These are phyloP conservation scores for Phytophthora crassamura DNA, from an alignment of 352 stramenopile genomes.

Conservation along the genomic window DNA sequence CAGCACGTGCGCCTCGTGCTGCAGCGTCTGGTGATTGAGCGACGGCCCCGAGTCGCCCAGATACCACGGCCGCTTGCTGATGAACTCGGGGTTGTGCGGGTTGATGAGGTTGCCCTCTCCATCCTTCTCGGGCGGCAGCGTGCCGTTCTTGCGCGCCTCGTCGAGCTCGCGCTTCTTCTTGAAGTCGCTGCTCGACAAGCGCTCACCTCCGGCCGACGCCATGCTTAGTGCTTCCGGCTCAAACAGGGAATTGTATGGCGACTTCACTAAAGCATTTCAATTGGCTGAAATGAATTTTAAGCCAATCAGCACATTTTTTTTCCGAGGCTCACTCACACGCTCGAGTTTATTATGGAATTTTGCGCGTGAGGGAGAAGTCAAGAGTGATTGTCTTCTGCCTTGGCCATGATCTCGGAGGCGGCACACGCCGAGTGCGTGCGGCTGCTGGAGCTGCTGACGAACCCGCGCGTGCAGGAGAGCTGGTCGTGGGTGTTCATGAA, in stretches of 20 bases:
- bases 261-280: background rate
- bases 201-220: conserved; percentile 69
- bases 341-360: conserved; percentile 24
- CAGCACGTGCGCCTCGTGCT: conserved; percentile 92
- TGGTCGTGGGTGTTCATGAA: conserved; percentile 90
- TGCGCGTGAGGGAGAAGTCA: background rate
- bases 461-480: conserved; percentile 84
- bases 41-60: conserved; percentile 93
- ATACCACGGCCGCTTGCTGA: conserved; percentile 99
- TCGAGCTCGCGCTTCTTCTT: conserved; percentile 91
- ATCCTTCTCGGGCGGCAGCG: conserved; percentile 87
- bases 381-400: conserved; percentile 23
- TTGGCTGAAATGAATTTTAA: conserved; percentile 20
- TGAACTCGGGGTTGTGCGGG: conserved; percentile 99
- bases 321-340: background rate
- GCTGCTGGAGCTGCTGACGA: conserved; percentile 80
- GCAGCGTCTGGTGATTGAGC: conserved; percentile 94
- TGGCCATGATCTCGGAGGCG: conserved; percentile 72
- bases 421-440: conserved; percentile 82
- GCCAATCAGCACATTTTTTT: background rate
- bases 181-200: conserved; percentile 80
- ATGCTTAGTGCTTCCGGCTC: conserved; percentile 28
- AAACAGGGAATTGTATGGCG: no score
- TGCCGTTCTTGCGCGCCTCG: conserved; percentile 91
- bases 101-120: conserved; percentile 98